Evolutionary conservation across 768 basidiomycete genomes (phyloP).

Genomic region (Sporobolomyces roseus): DNA sequence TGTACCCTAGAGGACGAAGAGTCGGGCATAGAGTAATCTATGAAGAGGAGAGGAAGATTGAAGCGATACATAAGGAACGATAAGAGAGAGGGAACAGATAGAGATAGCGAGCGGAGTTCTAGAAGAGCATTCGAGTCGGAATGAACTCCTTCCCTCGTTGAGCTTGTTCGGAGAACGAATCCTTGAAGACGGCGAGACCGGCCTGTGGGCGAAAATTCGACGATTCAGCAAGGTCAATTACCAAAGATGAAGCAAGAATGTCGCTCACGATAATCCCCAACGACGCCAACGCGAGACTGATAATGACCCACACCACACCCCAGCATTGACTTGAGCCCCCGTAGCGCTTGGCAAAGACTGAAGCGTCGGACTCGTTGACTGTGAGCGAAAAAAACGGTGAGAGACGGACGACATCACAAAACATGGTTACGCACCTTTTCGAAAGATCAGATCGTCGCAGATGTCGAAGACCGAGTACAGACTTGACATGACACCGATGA

Average conservation of each 20-base stretch:
- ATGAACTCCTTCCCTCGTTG: slow-evolving; percentile 24
- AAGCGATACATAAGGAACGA: no score
- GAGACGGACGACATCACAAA: no score
- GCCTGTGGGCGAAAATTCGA: slow-evolving; percentile 14
- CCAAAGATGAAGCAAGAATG: neutral
- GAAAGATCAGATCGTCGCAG: slow-evolving; percentile 54
- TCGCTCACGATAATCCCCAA: slow-evolving; percentile 68
- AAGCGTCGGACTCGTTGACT: slow-evolving; percentile 81
- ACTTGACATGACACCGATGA: slow-evolving; percentile 35
- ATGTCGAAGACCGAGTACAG: slow-evolving; percentile 67
- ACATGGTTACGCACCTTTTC: slow-evolving; percentile 54
- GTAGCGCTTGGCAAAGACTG: slow-evolving; percentile 74
- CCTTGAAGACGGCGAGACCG: slow-evolving; percentile 42
- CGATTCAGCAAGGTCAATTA: no score
- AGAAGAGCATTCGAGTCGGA: slow-evolving; percentile 31
- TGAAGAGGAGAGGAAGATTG: no score
- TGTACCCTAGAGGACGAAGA: no score
- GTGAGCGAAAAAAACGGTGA: neutral
- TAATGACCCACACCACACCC: slow-evolving; percentile 82
- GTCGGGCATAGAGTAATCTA: no score
- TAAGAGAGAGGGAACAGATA: no score
- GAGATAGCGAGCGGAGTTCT: neutral
- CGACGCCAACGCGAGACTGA: slow-evolving; percentile 70
- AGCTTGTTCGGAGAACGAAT: slow-evolving; percentile 29
- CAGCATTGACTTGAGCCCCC: slow-evolving; percentile 50